Conservation (phyloP, 2,329 filamentous ascomycete species). For the Zasmidium cellare region DNA sequence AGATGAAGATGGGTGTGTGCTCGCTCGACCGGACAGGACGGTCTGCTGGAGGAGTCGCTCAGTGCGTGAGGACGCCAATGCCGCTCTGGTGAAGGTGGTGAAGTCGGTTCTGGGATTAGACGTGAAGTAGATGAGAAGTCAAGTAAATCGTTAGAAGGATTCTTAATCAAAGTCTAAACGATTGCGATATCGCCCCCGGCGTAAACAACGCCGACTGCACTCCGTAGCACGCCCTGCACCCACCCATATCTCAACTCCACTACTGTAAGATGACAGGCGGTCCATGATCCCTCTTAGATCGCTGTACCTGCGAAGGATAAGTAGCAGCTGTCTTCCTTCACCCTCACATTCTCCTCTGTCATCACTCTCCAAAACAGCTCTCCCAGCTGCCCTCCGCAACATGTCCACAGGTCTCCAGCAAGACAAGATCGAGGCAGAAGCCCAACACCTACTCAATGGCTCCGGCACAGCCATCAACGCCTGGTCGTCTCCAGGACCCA, state of each 20-base stretch:
- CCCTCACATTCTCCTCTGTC: not conserved
- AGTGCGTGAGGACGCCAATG: slow-evolving; percentile 27
- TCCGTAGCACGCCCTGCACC: too few relatives aligned
- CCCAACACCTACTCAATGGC: slow-evolving; percentile 22
- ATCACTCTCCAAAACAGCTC: not conserved
- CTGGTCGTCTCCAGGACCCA: slow-evolving; percentile 48
- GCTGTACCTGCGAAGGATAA: slow-evolving; percentile 18
- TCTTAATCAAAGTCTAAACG: too few relatives aligned
- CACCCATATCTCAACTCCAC: too few relatives aligned
- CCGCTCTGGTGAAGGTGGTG: slow-evolving; percentile 24
- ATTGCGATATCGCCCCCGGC: too few relatives aligned
- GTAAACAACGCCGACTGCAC: too few relatives aligned
- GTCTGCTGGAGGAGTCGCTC: slow-evolving; percentile 54
- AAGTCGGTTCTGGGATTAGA: slow-evolving; percentile 25
- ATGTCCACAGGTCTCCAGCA: slow-evolving; percentile 14
- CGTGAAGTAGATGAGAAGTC: too few relatives aligned
- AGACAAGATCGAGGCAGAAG: slow-evolving; percentile 15
- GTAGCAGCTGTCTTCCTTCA: slow-evolving; percentile 3
- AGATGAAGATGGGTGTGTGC: slow-evolving; percentile 58
- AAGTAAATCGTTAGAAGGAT: too few relatives aligned
- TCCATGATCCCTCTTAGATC: not conserved
- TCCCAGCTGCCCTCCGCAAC: slow-evolving; percentile 4
- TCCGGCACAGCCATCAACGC: slow-evolving; percentile 27
- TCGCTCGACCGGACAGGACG: slow-evolving; percentile 61
- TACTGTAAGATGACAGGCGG: too few relatives aligned